These are phyloP conservation scores for Sarocladium strictum DNA, from an alignment of 2,329 filamentous ascomycete genomes.

Conservation along the genomic window DNA sequence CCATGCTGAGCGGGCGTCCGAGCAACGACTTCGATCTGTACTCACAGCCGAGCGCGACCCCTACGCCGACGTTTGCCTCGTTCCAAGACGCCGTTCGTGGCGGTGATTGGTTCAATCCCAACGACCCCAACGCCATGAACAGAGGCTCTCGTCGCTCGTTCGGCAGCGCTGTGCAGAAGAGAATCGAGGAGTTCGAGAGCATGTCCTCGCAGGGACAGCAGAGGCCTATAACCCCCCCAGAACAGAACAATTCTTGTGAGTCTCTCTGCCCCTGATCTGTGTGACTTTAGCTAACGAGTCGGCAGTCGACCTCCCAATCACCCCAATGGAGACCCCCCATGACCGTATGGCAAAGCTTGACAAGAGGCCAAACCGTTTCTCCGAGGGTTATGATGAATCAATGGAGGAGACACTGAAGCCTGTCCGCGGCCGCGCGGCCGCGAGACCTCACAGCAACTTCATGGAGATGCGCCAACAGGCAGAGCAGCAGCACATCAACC, in stretches of 20 bases:
- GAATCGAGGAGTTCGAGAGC: slow-evolving; percentile 54
- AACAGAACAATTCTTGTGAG: slow-evolving; percentile 55
- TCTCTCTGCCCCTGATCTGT: not conserved
- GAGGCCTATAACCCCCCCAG: slow-evolving; percentile 57
- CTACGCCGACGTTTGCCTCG: slow-evolving; percentile 1
- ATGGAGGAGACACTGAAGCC: slow-evolving; percentile 64
- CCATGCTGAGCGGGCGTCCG: slow-evolving; percentile 3
- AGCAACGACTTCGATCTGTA: slow-evolving; percentile 9
- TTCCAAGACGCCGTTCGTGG: slow-evolving; percentile 29
- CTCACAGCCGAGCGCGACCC: slow-evolving; percentile 1
- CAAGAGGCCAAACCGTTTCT: slow-evolving; percentile 43
- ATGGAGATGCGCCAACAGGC: not conserved
- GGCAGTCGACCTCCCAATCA: slow-evolving; percentile 58
- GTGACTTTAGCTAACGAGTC: slow-evolving; percentile 9
- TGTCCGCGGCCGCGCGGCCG: not conserved
- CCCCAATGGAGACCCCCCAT: slow-evolving; percentile 60
- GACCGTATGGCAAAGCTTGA: slow-evolving; percentile 38
- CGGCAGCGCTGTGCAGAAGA: slow-evolving; percentile 56
- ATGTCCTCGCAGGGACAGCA: slow-evolving; percentile 38
- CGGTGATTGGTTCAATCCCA: slow-evolving; percentile 43
- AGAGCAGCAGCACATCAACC: not conserved
- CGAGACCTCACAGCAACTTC: slow-evolving; percentile 28
- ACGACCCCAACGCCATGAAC: slow-evolving; percentile 13
- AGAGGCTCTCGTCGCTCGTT: slow-evolving; percentile 35
- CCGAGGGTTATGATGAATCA: slow-evolving; percentile 57